Evolutionary conservation across 495 filamentous ascomycete genomes (phyloP).

Genomic region (Penicillium turbatum): DNA sequence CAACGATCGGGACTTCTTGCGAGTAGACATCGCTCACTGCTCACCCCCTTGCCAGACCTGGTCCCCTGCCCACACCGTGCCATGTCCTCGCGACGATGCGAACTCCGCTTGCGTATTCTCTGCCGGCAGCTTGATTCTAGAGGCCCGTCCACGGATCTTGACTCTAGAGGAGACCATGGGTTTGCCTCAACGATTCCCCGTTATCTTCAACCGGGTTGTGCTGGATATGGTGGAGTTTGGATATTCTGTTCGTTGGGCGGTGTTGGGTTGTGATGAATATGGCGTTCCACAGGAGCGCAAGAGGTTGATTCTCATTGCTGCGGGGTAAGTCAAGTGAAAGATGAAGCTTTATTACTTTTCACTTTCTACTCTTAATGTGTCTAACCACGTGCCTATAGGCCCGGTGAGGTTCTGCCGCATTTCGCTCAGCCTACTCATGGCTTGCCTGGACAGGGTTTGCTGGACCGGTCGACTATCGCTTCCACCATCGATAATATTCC

Average conservation of each 20-base stretch:
- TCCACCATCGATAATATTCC: constrained; percentile 46
- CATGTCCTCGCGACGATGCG: constrained; percentile 61
- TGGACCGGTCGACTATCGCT: constrained; percentile 42
- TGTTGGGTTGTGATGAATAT: constrained; percentile 53
- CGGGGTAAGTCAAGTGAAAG: constrained; percentile 52
- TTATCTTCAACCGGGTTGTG: constrained; percentile 57
- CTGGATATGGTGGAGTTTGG: constrained; percentile 58
- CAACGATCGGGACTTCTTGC: constrained; percentile 22
- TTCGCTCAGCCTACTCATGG: constrained; percentile 67
- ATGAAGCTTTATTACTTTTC: not conserved
- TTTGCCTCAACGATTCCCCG: constrained; percentile 44
- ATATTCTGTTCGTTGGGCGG: constrained; percentile 63
- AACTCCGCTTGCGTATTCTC: constrained; percentile 71
- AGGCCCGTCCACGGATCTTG: constrained; percentile 61
- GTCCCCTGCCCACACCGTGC: constrained; percentile 68
- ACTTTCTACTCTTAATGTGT: constrained; percentile 2
- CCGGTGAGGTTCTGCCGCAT: constrained; percentile 66
- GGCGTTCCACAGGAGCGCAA: constrained; percentile 57
- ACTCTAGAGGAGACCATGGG: constrained; percentile 87
- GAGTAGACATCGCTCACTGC: constrained; percentile 70
- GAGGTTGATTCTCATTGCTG: constrained; percentile 72
- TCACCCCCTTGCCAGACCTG: constrained; percentile 84
- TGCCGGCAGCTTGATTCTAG: constrained; percentile 53
- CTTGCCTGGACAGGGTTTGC: constrained; percentile 23
- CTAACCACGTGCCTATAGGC: constrained; percentile 41